These are phyloP conservation scores for Phytophthora parvispora DNA, from an alignment of 352 stramenopile genomes.

Conservation along the genomic window DNA sequence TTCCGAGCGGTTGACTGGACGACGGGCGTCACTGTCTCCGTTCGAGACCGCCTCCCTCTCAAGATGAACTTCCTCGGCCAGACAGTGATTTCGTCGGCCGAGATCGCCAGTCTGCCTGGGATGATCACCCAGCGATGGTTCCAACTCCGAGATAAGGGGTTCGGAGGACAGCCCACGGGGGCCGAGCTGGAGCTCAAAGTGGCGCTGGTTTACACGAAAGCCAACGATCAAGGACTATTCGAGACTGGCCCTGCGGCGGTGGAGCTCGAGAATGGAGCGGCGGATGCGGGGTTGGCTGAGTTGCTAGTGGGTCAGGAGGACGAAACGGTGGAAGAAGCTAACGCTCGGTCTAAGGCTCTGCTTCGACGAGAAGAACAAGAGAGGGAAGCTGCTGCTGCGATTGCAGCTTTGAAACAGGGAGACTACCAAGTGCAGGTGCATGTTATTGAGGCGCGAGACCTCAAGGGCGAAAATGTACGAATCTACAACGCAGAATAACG, in stretches of 20 bases:
- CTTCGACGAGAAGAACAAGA: slow-evolving; percentile 64
- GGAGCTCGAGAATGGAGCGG: slow-evolving; percentile 21
- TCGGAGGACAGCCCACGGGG: slow-evolving; percentile 42
- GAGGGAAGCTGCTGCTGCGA: slow-evolving; percentile 49
- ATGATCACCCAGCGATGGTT: slow-evolving; percentile 78
- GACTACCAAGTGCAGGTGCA: slow-evolving; percentile 91
- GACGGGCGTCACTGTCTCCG: slow-evolving; percentile 66
- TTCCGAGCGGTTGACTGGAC: slow-evolving; percentile 80
- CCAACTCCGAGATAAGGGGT: slow-evolving; percentile 55
- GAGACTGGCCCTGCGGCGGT: slow-evolving; percentile 19
- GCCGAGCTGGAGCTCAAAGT: slow-evolving; percentile 77
- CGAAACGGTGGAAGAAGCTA: slow-evolving; percentile 75
- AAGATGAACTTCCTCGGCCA: slow-evolving; percentile 83
- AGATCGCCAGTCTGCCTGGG: slow-evolving; percentile 62
- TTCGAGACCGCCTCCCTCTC: slow-evolving; percentile 78
- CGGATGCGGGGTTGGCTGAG: slow-evolving; percentile 18
- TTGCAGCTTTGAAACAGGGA: slow-evolving; percentile 70
- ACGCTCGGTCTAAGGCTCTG: slow-evolving; percentile 34
- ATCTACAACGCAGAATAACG: background rate
- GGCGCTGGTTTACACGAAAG: slow-evolving; percentile 71
- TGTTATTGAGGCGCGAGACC: slow-evolving; percentile 87
- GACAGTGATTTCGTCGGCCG: slow-evolving; percentile 59
- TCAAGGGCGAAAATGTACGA: slow-evolving; percentile 90
- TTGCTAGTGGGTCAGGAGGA: slow-evolving; percentile 77
- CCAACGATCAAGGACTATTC: slow-evolving; percentile 56